phyloP scores from a whole-genome alignment of 176 grass and related monocot species.

The Microstegium vimineum region DNA sequence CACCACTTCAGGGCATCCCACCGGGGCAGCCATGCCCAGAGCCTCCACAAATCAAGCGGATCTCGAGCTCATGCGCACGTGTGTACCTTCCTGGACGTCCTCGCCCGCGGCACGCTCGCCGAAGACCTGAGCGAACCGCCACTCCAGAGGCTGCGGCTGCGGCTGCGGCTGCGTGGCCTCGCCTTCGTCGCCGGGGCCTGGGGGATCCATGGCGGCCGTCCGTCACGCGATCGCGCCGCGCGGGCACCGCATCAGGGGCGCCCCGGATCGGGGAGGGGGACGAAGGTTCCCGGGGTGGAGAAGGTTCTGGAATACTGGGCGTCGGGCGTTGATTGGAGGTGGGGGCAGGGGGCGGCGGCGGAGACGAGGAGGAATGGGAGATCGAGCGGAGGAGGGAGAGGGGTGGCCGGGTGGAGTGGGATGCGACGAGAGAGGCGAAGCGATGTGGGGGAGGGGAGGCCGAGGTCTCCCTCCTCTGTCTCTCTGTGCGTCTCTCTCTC shows the following conservation, averaged over 20 bases:
- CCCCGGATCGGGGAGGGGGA: constrained; percentile 22
- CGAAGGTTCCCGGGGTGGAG: not conserved
- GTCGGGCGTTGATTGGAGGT: not conserved
- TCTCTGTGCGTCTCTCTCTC: not conserved
- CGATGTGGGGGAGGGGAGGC: constrained; percentile 27
- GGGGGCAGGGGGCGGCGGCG: constrained; percentile 13
- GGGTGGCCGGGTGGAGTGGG: not conserved
- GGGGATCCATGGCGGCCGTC: constrained; percentile 48
- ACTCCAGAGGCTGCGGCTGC: constrained; percentile 57
- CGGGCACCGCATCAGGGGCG: constrained; percentile 25
- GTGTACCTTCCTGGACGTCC: constrained; percentile 87
- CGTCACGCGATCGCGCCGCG: constrained; percentile 49
- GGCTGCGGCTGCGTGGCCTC: constrained; percentile 31
- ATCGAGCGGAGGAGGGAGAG: constrained; percentile 30
- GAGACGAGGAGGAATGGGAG: constrained; percentile 17
- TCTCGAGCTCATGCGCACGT: constrained; percentile 27
- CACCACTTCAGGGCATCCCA: not conserved
- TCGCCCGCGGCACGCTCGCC: constrained; percentile 80
- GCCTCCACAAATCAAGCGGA: constrained; percentile 38
- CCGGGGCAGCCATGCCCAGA: not conserved
- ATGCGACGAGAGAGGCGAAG: not conserved
- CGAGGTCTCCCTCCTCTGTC: constrained; percentile 15
- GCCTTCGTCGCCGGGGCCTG: constrained; percentile 27
- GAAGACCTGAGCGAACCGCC: constrained; percentile 92
- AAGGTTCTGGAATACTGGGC: constrained; percentile 3